Evolutionary conservation across 2,329 filamentous ascomycete species (phyloP), one percentile per base, ranked within the genome.

Genomic region (Escovopsis sp.): DNA sequence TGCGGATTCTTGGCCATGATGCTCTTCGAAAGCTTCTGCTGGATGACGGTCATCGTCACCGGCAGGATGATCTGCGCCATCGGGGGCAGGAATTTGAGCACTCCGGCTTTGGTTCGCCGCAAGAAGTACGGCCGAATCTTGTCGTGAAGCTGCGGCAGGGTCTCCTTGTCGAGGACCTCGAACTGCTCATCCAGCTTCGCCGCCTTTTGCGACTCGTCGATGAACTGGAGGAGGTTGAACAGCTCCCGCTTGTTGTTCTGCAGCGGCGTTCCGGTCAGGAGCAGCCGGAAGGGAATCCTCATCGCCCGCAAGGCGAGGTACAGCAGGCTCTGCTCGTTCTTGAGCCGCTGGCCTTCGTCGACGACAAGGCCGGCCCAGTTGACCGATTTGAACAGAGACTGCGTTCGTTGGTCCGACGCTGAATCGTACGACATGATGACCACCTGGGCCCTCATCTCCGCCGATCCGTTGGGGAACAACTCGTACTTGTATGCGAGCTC

Each of bases 351-450:
- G 2, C 91, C 91, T 63, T 98, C 91, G 53, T 98, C 91, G 1
- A 96, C 84, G 12, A 98, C 76, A 29, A 98, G 65, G 1, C 85
- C 89, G 39, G 80, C 77, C 91, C 91, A 98, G 35, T 77, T 78
- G 16, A 94, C 75, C 11, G 66, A 66, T 24, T 68, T 72, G 56
- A 98, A 84, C 32, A 81, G 73, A 9, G 57, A 62, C 42, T 71
- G 74, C 34, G 78, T 81, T 40, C 71, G 72, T 5, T 81, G 74
- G 47, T 94, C 86, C 33, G 81, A 71, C 31, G 86, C 84, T 8
- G 86, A 83, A 54, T 96, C 89, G 53, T 94, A 98, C 0, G 89
- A 96, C 56, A 91, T 94, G 52, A 98, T 81, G 1, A 98, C 86
- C 15, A 95, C 75, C 54, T 98, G 89, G 27, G 86, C 89, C 51